Evolutionary conservation across 768 basidiomycete species (phyloP).

Genomic region (Mycena venus): DNA sequence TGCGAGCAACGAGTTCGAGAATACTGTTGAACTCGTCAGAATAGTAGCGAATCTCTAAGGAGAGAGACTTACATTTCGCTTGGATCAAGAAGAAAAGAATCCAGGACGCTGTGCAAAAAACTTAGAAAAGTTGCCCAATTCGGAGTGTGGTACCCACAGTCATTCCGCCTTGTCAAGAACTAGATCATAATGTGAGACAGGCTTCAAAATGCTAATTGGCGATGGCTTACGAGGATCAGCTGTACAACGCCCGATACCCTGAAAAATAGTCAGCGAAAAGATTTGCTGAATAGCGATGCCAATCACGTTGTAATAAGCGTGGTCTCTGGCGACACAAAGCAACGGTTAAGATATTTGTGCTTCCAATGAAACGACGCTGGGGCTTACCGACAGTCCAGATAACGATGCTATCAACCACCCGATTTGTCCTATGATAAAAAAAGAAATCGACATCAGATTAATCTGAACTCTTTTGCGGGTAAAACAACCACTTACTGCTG

Average conservation of each 20-base stretch:
- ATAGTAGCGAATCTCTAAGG: neutral
- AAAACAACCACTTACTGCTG: too few relatives aligned
- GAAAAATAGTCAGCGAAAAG: neutral
- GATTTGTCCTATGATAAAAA: neutral
- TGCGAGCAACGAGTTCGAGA: neutral
- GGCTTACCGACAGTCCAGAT: neutral
- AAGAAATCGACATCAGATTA: neutral
- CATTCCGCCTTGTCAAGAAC: neutral
- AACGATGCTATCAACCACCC: neutral
- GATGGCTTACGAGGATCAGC: neutral
- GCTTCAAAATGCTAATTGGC: neutral
- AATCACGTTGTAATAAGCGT: neutral
- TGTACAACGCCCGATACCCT: neutral
- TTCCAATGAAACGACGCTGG: too few relatives aligned
- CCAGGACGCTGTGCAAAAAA: neutral
- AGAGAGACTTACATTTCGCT: neutral
- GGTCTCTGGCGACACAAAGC: neutral
- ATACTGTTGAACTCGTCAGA: neutral
- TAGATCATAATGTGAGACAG: neutral
- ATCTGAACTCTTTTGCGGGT: too few relatives aligned
- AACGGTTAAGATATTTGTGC: too few relatives aligned
- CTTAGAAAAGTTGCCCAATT: too few relatives aligned
- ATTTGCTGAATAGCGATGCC: neutral
- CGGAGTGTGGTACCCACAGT: neutral
- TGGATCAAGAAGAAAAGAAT: neutral